Percentiles rank a stretch among this genome's conserved stretches.
Evolutionary conservation across 2,329 filamentous ascomycete species (phyloP).

Genomic region (Leptosphaerulina australis): DNA sequence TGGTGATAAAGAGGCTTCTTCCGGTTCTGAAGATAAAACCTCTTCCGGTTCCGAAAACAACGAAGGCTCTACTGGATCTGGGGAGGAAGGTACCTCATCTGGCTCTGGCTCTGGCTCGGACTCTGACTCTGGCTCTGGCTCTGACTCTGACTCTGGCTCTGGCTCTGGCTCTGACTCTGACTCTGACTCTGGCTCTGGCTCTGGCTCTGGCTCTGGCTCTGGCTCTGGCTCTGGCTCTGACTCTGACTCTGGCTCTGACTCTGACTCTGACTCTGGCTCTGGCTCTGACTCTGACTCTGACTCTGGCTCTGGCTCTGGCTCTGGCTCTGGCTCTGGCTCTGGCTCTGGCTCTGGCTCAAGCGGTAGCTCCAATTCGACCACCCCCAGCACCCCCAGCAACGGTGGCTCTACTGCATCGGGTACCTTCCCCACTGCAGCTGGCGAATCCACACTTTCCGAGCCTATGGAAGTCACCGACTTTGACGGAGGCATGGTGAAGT

Average conservation of each 20-base stretch:
- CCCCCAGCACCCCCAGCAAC: constrained; percentile 13
- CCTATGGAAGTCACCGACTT: constrained; percentile 31
- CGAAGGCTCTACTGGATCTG: not conserved
- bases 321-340: not conserved
- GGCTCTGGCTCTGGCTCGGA: not conserved
- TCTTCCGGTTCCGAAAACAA: too few species aligned
- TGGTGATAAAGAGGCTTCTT: not conserved
- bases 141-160: constrained; percentile 1
- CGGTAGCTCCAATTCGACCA: constrained; percentile 9
- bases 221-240: not conserved
- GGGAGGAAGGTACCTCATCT: not conserved
- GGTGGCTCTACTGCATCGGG: constrained; percentile 19
- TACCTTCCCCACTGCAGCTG: constrained; percentile 30
- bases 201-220: not conserved
- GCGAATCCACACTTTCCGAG: constrained; percentile 25
- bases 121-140: not conserved
- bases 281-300: not conserved
- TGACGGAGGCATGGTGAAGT: constrained; percentile 32
- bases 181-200: not conserved
- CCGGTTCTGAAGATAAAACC: not conserved
- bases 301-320: constrained; percentile 1
- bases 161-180: constrained; percentile 6
- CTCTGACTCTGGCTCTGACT: constrained; percentile 1
- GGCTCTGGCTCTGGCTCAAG: constrained; percentile 3
- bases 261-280: constrained; percentile 2